Base-by-base conservation (phyloP, 331 rosid genomes). In the Saraca asoca region DNA sequence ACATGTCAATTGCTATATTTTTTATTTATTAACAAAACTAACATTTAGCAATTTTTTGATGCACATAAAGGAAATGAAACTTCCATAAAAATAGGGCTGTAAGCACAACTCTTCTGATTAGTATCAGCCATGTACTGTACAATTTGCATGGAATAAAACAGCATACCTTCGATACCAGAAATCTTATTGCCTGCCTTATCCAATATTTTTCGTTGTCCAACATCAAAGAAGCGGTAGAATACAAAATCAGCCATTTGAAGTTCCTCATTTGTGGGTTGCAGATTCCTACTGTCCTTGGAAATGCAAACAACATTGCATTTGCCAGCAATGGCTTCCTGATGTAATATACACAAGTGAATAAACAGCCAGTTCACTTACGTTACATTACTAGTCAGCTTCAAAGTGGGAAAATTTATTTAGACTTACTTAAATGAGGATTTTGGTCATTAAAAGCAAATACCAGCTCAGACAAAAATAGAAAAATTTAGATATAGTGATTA, bases 261-360 rank as follows among this genome's bases (percentile, higher is more conserved):
- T 20, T 72, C 89, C 77, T 83, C 79, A 17, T 72, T 78, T 15
- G 82, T 74, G 41, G 87, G 89, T 54, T 66, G 91, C n/a, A 68
- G 78, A 68, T 90, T 90, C 78, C 88, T 82, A 42, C 42, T 61
- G 67, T 88, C 96, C 70, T 80, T 85, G 31, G 89, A 81, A 63
- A 78, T 70, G 82, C 95, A 94, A 62, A 88, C 35, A 73, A 94
- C 81, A 46, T 82, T 77, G 82, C 97, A 94, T 85, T 88, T 94
- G n/a, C 99, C 97, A 75, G 85, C 82, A 83, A 94, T 81, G 52
- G 87, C 88, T 88, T 94, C 99, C 99, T 92, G 81, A 67, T 64
- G n/a, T 59, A 10, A 66, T 12, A 57, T 54, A 44, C 43, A 71
- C 62, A 9, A 69, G 29, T 53, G 52, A 69, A 72, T 45, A 42